Conservation (phyloP, 306 rosid species). For the Lablab purpureus region DNA sequence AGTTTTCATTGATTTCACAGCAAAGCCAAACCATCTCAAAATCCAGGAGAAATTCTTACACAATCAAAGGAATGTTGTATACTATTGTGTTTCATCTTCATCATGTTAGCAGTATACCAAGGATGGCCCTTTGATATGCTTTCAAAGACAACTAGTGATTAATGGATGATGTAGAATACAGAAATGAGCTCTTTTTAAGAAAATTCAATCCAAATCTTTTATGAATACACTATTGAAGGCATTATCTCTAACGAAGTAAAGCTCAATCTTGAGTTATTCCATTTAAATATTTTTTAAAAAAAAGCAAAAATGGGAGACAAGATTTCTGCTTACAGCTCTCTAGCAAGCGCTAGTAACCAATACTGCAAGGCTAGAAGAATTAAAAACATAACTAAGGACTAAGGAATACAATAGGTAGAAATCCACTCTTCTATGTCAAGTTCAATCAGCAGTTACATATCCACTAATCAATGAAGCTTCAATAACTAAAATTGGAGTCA, state of each 20-base stretch:
- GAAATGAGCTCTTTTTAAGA: constrained; percentile 18
- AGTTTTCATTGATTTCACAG: constrained; percentile 26
- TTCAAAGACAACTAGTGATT: constrained; percentile 20
- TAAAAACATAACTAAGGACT: background rate
- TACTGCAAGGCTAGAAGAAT: background rate
- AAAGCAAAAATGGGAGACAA: background rate
- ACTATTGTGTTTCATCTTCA: background rate
- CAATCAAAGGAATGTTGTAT: background rate
- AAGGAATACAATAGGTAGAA: constrained; percentile 11
- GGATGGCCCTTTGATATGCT: background rate
- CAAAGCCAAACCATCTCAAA: constrained; percentile 21
- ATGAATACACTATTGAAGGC: background rate
- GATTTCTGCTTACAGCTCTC: constrained; percentile 3
- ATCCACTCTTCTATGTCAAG: background rate
- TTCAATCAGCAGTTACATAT: background rate
- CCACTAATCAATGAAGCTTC: background rate
- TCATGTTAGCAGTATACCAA: background rate
- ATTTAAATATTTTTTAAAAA: background rate
- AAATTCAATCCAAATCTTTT: background rate
- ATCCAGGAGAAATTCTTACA: constrained; percentile 15
- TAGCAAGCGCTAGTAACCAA: background rate
- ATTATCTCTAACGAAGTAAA: background rate
- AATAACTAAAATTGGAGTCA: background rate
- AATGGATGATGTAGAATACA: background rate
- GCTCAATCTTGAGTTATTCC: constrained; percentile 26